phyloP scores from a whole-genome alignment of 257 asterid species.

The Misopates orontium region DNA sequence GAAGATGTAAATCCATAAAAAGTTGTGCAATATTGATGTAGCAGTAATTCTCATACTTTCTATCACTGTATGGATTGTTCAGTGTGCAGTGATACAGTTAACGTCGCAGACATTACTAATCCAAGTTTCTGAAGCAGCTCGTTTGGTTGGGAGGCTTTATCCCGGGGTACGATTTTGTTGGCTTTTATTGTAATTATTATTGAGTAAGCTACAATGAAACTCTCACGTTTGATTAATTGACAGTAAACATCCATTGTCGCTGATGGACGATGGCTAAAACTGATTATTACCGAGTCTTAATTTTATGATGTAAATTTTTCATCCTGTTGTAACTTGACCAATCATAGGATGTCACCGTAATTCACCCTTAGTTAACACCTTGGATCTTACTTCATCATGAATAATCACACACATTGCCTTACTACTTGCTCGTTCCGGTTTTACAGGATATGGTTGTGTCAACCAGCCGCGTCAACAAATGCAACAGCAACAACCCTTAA shows the following conservation, averaged over 20 bases:
- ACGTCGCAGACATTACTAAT: slow-evolving; percentile 86
- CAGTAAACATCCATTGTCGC: too few species aligned
- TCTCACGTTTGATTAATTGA: too few species aligned
- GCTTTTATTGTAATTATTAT: not conserved
- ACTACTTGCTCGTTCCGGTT: not conserved
- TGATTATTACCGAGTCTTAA: too few species aligned
- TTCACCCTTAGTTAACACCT: not conserved
- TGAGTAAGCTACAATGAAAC: too few species aligned
- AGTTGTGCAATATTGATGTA: too few species aligned
- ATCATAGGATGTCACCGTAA: too few species aligned
- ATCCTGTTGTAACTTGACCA: too few species aligned
- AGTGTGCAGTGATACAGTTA: slow-evolving; percentile 93
- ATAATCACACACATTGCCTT: too few species aligned
- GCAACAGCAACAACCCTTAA: slow-evolving; percentile 14
- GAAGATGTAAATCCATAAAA: too few species aligned
- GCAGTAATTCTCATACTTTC: not conserved
- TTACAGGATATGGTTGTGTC: slow-evolving; percentile 84
- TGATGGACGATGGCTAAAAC: too few species aligned
- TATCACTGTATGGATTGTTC: slow-evolving; percentile 20
- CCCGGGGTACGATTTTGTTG: slow-evolving; percentile 66
- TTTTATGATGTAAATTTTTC: too few species aligned
- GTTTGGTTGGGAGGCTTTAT: slow-evolving; percentile 87
- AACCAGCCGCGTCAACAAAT: slow-evolving; percentile 42
- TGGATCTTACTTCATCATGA: too few species aligned
- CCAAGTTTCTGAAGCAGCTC: slow-evolving; percentile 74